phyloP scores from a whole-genome alignment of 805 yeast species.

The Candida vartiovaarae region DNA sequence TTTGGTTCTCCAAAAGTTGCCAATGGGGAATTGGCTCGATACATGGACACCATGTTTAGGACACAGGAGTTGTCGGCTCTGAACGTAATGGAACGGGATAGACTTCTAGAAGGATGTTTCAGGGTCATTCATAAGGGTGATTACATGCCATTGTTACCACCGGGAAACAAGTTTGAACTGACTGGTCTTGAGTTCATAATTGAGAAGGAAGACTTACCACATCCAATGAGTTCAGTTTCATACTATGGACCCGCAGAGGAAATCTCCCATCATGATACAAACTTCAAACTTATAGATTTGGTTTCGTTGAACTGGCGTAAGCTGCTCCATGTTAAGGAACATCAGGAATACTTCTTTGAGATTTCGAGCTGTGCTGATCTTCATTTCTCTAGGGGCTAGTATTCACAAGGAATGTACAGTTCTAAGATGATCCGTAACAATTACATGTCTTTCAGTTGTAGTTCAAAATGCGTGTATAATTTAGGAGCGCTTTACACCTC shows the following conservation, averaged over 20 bases:
- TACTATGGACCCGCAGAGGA: constrained; percentile 14
- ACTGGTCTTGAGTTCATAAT: constrained; percentile 28
- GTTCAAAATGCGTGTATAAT: not conserved
- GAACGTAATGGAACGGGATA: constrained; percentile 3
- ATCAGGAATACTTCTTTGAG: constrained; percentile 15
- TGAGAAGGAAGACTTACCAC: constrained; percentile 31
- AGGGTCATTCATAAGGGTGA: constrained; percentile 55
- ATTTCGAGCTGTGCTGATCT: constrained; percentile 14
- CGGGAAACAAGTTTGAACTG: constrained; percentile 31
- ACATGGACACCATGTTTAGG: constrained; percentile 44
- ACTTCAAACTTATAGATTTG: constrained; percentile 13
- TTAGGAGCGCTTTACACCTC: constrained; percentile 14
- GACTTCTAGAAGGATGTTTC: constrained; percentile 31
- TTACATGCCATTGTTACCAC: constrained; percentile 54
- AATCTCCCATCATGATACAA: constrained; percentile 11
- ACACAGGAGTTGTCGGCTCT: constrained; percentile 22
- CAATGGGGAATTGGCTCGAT: constrained; percentile 40
- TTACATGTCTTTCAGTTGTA: not conserved
- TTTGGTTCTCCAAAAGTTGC: constrained; percentile 70
- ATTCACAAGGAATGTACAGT: not conserved
- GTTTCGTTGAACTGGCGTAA: constrained; percentile 11
- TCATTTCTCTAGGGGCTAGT: not conserved
- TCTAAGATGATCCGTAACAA: not conserved
- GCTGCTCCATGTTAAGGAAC: constrained; percentile 15
- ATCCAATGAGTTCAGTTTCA: constrained; percentile 20